These are phyloP conservation scores for Metschnikowia kofuensis DNA, from an alignment of 805 yeast genomes.

Conservation along the genomic window DNA sequence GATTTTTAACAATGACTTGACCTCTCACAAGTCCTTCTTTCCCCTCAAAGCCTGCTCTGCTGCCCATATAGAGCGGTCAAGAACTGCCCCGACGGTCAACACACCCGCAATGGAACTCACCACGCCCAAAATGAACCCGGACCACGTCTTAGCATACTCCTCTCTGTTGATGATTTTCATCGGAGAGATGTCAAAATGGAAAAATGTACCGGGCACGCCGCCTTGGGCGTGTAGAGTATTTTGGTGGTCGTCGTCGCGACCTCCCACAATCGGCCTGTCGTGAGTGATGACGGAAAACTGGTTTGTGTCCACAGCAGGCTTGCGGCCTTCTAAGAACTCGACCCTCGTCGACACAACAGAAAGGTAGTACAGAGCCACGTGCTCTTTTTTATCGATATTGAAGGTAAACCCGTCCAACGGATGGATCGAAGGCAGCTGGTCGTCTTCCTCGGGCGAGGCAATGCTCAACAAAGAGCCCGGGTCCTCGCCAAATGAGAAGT, in stretches of 20 bases:
- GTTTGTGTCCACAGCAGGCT: constrained; percentile 64
- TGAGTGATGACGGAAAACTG: constrained; percentile 89
- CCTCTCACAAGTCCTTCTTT: constrained; percentile 50
- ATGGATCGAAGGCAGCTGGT: constrained; percentile 45
- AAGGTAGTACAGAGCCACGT: constrained; percentile 71
- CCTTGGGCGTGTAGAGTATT: constrained; percentile 79
- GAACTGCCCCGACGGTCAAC: constrained; percentile 83
- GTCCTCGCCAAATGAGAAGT: constrained; percentile 78
- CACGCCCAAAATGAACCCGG: constrained; percentile 76
- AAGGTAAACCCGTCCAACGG: constrained; percentile 62
- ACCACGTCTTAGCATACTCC: constrained; percentile 70
- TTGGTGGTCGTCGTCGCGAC: constrained; percentile 88
- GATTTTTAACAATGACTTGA: no score
- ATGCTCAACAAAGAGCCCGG: constrained; percentile 31
- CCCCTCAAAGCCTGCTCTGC: constrained; percentile 75
- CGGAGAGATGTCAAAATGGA: constrained; percentile 90
- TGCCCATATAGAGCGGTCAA: constrained; percentile 85
- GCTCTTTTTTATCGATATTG: constrained; percentile 48
- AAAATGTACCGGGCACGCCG: constrained; percentile 87
- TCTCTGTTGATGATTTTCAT: constrained; percentile 86
- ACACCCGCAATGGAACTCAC: constrained; percentile 93
- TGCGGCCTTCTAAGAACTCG: constrained; percentile 56
- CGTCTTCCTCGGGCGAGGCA: constrained; percentile 18
- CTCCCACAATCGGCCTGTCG: constrained; percentile 82
- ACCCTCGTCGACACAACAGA: constrained; percentile 90